Conservation (phyloP, 1,139 yeast species). For the Debaryomyces robertsiae region DNA sequence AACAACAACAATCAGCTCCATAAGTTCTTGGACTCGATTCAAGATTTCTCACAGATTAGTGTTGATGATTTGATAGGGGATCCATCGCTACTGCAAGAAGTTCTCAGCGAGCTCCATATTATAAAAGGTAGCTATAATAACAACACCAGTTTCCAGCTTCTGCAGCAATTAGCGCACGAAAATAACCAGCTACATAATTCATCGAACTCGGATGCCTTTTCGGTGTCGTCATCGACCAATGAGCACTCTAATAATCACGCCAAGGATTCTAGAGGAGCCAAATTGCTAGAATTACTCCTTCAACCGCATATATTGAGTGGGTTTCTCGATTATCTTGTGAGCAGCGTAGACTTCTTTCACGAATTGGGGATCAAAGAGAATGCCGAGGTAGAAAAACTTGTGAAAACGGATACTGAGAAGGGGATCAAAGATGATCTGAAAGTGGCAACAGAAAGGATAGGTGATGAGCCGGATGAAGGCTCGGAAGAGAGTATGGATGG, state of each 20-base stretch:
- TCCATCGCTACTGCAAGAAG: constrained; percentile 40
- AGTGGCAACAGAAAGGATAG: constrained; percentile 12
- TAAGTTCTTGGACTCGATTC: constrained; percentile 43
- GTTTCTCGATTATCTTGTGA: constrained; percentile 36
- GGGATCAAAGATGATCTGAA: constrained; percentile 4
- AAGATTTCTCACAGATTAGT: constrained; percentile 35
- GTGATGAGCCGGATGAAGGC: constrained; percentile 18
- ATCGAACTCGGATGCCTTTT: constrained; percentile 31
- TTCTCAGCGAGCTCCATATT: constrained; percentile 43
- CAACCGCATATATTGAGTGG: constrained; percentile 51
- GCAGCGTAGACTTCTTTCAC: constrained; percentile 44
- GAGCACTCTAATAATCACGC: constrained; percentile 21
- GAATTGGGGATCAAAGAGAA: constrained; percentile 29
- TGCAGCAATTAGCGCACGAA: constrained; percentile 25
- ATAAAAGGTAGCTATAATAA: constrained; percentile 40
- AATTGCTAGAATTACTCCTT: constrained; percentile 44
- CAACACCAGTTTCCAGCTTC: constrained; percentile 34
- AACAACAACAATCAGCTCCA: constrained; percentile 45
- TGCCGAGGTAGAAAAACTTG: constrained; percentile 20
- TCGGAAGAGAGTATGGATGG: not conserved
- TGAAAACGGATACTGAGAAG: constrained; percentile 10
- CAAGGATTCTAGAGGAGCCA: constrained; percentile 44
- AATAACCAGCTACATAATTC: constrained; percentile 11
- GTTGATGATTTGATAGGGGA: constrained; percentile 41
- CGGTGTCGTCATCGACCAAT: constrained; percentile 38